phyloP scores from a whole-genome alignment of 1,139 yeast species.

The Hemisphaericaspora subhashii region DNA sequence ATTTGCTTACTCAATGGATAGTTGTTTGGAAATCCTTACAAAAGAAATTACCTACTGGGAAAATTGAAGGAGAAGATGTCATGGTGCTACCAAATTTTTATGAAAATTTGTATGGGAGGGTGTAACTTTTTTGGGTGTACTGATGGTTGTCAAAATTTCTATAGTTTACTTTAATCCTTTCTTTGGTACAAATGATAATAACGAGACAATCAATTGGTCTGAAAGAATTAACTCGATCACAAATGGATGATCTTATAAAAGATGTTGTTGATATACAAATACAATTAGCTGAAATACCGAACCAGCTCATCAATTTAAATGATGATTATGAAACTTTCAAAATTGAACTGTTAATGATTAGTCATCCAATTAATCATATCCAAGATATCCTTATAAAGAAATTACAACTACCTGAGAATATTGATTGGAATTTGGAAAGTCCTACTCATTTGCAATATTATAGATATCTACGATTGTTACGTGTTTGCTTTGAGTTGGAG shows the following conservation, averaged over 20 bases:
- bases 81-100: too few relatives aligned
- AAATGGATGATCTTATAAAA: neutral
- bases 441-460: neutral
- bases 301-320: neutral
- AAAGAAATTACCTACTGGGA: too few relatives aligned
- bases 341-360: neutral
- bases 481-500: neutral
- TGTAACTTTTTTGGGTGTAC: too few relatives aligned
- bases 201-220: neutral
- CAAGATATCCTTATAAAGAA: neutral
- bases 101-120: too few relatives aligned
- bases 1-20: too few relatives aligned
- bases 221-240: slow-evolving; percentile 1
- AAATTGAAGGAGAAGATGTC: too few relatives aligned
- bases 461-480: slow-evolving; percentile 3
- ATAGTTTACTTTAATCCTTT: too few relatives aligned
- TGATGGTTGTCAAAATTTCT: too few relatives aligned
- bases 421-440: neutral
- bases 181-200: too few relatives aligned
- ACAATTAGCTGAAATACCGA: neutral
- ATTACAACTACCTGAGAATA: neutral
- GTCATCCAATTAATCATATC: neutral
- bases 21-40: too few relatives aligned
- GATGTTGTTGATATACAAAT: neutral
- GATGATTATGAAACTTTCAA: neutral